Conservation (phyloP, 192 early-diverging fungal genomes). For the Dimargaris xerosporica region DNA sequence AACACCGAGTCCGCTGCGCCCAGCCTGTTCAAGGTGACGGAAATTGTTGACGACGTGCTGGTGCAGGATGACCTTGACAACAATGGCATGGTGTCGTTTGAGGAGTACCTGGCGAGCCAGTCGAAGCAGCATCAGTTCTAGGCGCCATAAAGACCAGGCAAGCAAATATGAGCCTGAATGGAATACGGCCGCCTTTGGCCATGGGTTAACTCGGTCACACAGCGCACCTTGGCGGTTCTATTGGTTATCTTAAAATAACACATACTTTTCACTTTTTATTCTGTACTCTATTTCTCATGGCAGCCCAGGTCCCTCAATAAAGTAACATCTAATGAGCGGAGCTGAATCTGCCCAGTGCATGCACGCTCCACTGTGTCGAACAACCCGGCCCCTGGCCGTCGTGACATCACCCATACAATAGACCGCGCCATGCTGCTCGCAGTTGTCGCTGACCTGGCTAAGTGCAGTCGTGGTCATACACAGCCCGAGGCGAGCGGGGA, state of each 20-base stretch:
- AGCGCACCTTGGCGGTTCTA: not conserved
- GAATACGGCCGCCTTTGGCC: not conserved
- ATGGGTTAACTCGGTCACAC: not conserved
- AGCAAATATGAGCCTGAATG: not conserved
- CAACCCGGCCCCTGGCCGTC: too few relatives aligned
- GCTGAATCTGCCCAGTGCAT: too few relatives aligned
- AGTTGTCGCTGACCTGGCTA: too few relatives aligned
- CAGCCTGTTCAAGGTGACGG: conserved; percentile 31
- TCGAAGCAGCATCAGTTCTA: not conserved
- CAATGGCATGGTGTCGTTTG: conserved; percentile 43
- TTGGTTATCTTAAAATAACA: conserved; percentile 4
- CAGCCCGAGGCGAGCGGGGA: too few relatives aligned
- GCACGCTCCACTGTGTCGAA: too few relatives aligned
- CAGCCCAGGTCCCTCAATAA: not conserved
- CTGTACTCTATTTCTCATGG: not conserved
- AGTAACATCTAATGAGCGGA: too few relatives aligned
- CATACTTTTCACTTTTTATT: not conserved
- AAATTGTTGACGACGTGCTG: conserved; percentile 59
- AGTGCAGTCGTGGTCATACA: too few relatives aligned
- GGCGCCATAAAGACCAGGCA: not conserved
- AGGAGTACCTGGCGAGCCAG: conserved; percentile 28
- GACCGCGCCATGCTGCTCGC: too few relatives aligned
- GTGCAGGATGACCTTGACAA: conserved; percentile 58
- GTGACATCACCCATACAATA: too few relatives aligned
- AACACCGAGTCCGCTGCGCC: conserved; percentile 18